Evolutionary conservation across 345 rosid genomes (phyloP), one percentile per base, ranked within the genome.

Genomic region (Cardamine chenopodiifolia): DNA sequence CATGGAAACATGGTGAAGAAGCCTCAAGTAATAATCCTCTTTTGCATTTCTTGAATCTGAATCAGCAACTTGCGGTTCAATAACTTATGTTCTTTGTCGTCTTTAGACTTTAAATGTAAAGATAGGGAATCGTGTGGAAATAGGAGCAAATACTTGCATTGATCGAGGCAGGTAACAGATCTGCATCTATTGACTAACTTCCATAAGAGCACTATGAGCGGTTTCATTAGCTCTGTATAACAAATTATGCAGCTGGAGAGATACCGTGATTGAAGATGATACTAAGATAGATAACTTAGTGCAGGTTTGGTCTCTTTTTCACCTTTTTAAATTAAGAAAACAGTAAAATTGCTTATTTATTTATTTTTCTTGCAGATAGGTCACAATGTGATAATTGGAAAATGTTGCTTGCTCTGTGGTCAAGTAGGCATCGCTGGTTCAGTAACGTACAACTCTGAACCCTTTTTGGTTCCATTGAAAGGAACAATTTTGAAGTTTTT

Each of bases 401-500:
- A 81, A 39, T 80, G 81, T 71, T 91, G 97, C 85, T 77, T 91
- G 85, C 89, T 93, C 6, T 91, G 96, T 80, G 92, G 97, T 45
- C 94, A 93, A 85, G 94, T 81, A 50, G 96, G 96, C 65, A 82
- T 93, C 73, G 97, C 93, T 65, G 97, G 97, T 63, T 89, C 97
- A 20, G 96, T 67, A 57, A 66, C 60, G 50, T 67, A 67, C 60
- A 67, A 31, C 10, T 66, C 78, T 74, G 56, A 64, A 65, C 66
- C 39, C 20, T 66, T 66, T 74, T 66, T 74, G 89, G 26, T 66
- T 64, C 74, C 52, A 50, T 50, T 54, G 39, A 45, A 11, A 31
- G 70, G 71, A 48, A 67, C 52, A 71, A 34, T 14, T 15, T 52
- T 40, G 54, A 37, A 47, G 76, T 37, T 26, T 37, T 13, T 58